Conservation (phyloP, 352 stramenopile species). For the Globisporangium carolinianum region DNA sequence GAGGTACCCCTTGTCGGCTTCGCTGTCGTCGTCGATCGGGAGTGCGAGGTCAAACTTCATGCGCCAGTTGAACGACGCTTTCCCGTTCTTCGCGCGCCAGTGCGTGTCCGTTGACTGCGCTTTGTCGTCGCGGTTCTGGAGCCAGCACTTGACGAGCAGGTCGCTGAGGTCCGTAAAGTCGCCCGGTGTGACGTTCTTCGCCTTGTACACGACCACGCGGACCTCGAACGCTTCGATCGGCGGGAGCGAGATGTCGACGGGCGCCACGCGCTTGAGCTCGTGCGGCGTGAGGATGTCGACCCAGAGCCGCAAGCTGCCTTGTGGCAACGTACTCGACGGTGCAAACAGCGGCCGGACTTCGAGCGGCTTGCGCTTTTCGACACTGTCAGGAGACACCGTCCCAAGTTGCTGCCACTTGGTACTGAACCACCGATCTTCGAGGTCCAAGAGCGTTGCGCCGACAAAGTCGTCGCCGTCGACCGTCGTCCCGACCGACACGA, state of each 20-base stretch:
- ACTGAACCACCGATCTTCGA: constrained; percentile 92
- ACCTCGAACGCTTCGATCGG: constrained; percentile 78
- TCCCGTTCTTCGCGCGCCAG: constrained; percentile 92
- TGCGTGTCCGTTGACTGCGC: constrained; percentile 89
- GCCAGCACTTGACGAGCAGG: constrained; percentile 86
- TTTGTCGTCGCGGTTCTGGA: constrained; percentile 71
- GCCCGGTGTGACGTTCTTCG: constrained; percentile 79
- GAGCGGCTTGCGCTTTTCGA: constrained; percentile 50
- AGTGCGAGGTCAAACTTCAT: constrained; percentile 91
- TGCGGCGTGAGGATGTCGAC: constrained; percentile 83
- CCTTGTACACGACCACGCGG: constrained; percentile 90
- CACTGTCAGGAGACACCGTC: constrained; percentile 5
- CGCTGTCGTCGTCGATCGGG: constrained; percentile 58
- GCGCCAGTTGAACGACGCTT: constrained; percentile 93
- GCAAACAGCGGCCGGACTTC: constrained; percentile 60
- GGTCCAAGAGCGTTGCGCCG: constrained; percentile 87
- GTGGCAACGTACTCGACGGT: constrained; percentile 61
- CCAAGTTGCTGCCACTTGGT: constrained; percentile 77
- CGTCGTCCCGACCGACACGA: constrained; percentile 38
- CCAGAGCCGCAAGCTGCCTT: constrained; percentile 77
- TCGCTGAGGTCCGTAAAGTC: constrained; percentile 87
- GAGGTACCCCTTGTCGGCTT: constrained; percentile 59
- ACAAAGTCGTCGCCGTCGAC: constrained; percentile 85
- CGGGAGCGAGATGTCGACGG: constrained; percentile 79
- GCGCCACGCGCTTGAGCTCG: constrained; percentile 62